Conservation (phyloP, 2,329 filamentous ascomycete genomes). For the Penicillium frequentans region DNA sequence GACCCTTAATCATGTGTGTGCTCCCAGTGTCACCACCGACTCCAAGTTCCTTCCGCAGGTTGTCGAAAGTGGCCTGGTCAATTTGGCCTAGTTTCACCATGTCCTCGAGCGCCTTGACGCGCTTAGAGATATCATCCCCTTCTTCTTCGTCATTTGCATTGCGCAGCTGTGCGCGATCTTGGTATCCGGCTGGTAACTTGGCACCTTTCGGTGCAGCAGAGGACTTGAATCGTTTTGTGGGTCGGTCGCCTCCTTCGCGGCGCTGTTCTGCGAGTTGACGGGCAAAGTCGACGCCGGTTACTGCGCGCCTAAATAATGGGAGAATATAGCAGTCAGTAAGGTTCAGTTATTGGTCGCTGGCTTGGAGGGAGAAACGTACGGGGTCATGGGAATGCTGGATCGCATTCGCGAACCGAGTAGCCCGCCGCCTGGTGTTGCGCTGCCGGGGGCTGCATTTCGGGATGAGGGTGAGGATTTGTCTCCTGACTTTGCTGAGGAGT, state of each 20-base stretch:
- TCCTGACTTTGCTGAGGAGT: slow-evolving; percentile 32
- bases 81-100: slow-evolving; percentile 81
- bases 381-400: slow-evolving; percentile 90
- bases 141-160: slow-evolving; percentile 56
- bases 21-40: slow-evolving; percentile 75
- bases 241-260: slow-evolving; percentile 53
- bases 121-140: slow-evolving; percentile 57
- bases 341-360: background rate
- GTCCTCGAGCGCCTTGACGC: slow-evolving; percentile 78
- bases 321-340: slow-evolving; percentile 5
- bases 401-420: slow-evolving; percentile 74
- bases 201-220: slow-evolving; percentile 76
- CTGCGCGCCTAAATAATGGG: slow-evolving; percentile 58
- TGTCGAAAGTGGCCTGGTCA: slow-evolving; percentile 75
- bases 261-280: slow-evolving; percentile 78
- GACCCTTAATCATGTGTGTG: slow-evolving; percentile 86
- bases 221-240: slow-evolving; percentile 73
- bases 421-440: slow-evolving; percentile 49
- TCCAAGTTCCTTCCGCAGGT: slow-evolving; percentile 69
- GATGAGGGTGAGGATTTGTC: slow-evolving; percentile 11
- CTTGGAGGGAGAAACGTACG: slow-evolving; percentile 56
- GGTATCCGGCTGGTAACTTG: slow-evolving; percentile 76
- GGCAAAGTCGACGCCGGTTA: slow-evolving; percentile 71
- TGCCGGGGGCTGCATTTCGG: slow-evolving; percentile 34
- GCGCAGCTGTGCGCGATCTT: slow-evolving; percentile 73